A percentile compares a stretch with the other conserved stretches of the same genome.
Conservation (phyloP, 495 filamentous ascomycete species). For the Trichoderma erinaceum region DNA sequence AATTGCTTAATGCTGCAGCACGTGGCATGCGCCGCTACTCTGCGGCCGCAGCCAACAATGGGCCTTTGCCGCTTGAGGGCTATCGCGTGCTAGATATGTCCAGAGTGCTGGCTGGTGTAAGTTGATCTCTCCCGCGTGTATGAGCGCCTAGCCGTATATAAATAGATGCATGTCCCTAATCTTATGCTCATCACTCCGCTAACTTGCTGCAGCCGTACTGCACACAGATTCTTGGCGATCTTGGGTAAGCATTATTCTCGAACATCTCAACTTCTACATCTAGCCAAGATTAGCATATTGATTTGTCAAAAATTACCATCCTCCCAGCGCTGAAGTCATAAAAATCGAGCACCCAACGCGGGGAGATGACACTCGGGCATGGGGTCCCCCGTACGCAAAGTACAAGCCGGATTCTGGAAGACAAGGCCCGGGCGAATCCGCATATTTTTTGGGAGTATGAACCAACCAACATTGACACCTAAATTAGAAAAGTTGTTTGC, state of each 20-base stretch:
- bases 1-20: background rate
- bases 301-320: conserved; percentile 20
- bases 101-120: conserved; percentile 86
- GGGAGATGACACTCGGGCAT: conserved; percentile 91
- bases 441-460: conserved; percentile 83
- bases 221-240: conserved; percentile 92
- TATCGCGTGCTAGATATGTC: conserved; percentile 94
- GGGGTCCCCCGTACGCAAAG: conserved; percentile 90
- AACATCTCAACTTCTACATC: background rate
- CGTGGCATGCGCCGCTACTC: conserved; percentile 22
- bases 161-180: background rate
- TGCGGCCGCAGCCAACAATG: conserved; percentile 20
- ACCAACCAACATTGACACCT: background rate
- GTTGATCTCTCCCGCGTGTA: conserved; percentile 27
- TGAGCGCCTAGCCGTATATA: background rate
- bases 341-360: conserved; percentile 90
- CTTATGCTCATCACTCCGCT: conserved; percentile 4
- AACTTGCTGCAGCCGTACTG: conserved; percentile 70
- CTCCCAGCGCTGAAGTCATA: conserved; percentile 80
- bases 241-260: conserved; percentile 61
- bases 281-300: conserved; percentile 13
- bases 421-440: conserved; percentile 81
- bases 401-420: conserved; percentile 53
- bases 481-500: no score
- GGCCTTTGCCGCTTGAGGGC: conserved; percentile 63